Evolutionary conservation across 441 rosid genomes (phyloP), one percentile per base, ranked within the genome.

Genomic region (Corymbia calophylla): DNA sequence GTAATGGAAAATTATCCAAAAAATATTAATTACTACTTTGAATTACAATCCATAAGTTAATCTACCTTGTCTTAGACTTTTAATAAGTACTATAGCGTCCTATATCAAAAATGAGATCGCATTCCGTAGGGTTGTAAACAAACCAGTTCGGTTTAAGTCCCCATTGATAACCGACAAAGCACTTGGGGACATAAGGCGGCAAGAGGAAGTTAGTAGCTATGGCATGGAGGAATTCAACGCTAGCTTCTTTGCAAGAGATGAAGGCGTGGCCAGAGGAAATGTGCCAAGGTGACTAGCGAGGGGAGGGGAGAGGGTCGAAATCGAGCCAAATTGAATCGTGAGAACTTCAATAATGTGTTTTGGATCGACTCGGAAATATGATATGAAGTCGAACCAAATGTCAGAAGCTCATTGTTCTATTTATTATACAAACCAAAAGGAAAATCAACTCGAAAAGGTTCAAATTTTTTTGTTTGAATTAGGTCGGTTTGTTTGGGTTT

Each of bases 231-330:
- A 90, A 88, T 17, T 73, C 49, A 10, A 58, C 58, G 53, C 90
- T 81, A 21, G 70, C 66, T 12, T 88, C 88, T 31, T 90, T 88
- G 90, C 88, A 88, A n/a, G 90, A 27, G 88, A 90, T 70, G 88
- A 27, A n/a, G 49, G 86, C 88, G n/a, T 88, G 53, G 8, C 90
- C 70, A 7, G 55, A 64, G 35, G 48, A 73, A 51, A 11, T 25
- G 60, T 64, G 73, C 31, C 17, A 64, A 64, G 73, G 73, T 5
- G 73, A 68, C 4, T 9, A 14, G 48, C 8, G 0, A 32, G 47
- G 81, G 39, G 9, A 66, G 70, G 35, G 19, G 27, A 70, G 81
- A 70, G 80, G 32, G 27, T 68, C 44, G 29, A 66, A 9, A 70
- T 32, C 13, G 47, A 18, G 81, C 47, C 47, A 70, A 18, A 70